Evolutionary conservation across 1,139 yeast genomes (phyloP).

Genomic region (Blastobotrys petasosporus): DNA sequence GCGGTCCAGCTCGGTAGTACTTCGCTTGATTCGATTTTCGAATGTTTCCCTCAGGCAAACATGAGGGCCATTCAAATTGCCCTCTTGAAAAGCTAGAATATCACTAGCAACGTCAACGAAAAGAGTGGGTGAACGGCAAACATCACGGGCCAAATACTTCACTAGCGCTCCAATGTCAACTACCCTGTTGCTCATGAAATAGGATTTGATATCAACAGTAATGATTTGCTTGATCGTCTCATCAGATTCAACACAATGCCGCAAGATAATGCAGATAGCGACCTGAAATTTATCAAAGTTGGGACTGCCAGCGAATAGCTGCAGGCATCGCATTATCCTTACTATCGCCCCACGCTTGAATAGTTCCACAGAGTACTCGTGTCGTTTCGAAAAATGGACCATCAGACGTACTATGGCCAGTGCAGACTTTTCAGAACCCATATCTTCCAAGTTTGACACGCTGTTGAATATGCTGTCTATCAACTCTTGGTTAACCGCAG

Average conservation of each 20-base stretch:
- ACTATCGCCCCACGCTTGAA: slow-evolving; percentile 40
- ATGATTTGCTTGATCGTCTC: slow-evolving; percentile 47
- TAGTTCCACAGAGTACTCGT: slow-evolving; percentile 38
- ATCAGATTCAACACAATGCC: slow-evolving; percentile 65
- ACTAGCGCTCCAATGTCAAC: slow-evolving; percentile 50
- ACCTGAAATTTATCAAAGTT: slow-evolving; percentile 31
- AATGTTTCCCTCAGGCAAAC: slow-evolving; percentile 18
- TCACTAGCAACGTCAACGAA: slow-evolving; percentile 52
- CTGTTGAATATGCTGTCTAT: slow-evolving; percentile 40
- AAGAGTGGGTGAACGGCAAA: slow-evolving; percentile 52
- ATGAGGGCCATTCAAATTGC: slow-evolving; percentile 14
- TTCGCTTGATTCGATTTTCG: slow-evolving; percentile 13
- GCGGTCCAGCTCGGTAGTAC: slow-evolving; percentile 1
- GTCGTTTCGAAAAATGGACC: slow-evolving; percentile 47
- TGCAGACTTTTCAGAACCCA: slow-evolving; percentile 44
- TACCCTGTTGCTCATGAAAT: slow-evolving; percentile 34
- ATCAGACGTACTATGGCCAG: slow-evolving; percentile 48
- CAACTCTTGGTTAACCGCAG: slow-evolving; percentile 15
- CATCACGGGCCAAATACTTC: slow-evolving; percentile 50
- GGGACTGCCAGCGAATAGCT: slow-evolving; percentile 25
- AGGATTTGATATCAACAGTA: slow-evolving; percentile 31
- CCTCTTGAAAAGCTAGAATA: slow-evolving; percentile 28
- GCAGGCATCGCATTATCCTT: slow-evolving; percentile 30
- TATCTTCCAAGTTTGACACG: slow-evolving; percentile 38
- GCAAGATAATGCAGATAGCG: slow-evolving; percentile 41